These are phyloP conservation scores for Pseudozyma flocculosa DNA, from an alignment of 1,284 basidiomycete species.

Conservation along the genomic window DNA sequence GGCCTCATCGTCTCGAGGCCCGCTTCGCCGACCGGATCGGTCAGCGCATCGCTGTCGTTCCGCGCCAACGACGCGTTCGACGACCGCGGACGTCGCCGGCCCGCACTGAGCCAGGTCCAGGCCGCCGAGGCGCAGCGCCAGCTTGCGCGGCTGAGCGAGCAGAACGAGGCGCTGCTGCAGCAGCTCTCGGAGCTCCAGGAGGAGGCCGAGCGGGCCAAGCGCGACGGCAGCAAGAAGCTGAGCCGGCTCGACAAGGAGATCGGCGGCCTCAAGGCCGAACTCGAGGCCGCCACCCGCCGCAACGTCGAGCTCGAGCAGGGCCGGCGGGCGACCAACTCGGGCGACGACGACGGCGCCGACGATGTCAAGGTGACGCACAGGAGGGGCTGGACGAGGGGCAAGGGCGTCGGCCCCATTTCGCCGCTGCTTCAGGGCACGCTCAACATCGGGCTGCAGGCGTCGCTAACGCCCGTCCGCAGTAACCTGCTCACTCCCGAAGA, in stretches of 20 bases:
- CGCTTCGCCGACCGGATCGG: conserved; percentile 25
- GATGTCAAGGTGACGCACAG: too few relatives aligned
- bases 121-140: conserved; percentile 38
- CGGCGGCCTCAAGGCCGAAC: conserved; percentile 41
- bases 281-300: conserved; percentile 39
- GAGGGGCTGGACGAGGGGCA: too few relatives aligned
- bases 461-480: too few relatives aligned
- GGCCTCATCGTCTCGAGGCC: conserved; percentile 28
- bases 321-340: conserved; percentile 1
- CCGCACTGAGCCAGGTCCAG: conserved; percentile 20
- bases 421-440: too few relatives aligned
- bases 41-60: conserved; percentile 14
- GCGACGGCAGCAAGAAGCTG: conserved; percentile 36
- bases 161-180: conserved; percentile 44
- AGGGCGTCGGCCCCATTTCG: too few relatives aligned
- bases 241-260: conserved; percentile 43
- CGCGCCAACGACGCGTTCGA: conserved; percentile 3
- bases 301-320: conserved; percentile 40
- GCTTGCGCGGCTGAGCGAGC: conserved; percentile 37
- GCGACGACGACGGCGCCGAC: too few relatives aligned
- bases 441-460: too few relatives aligned
- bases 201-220: conserved; percentile 40
- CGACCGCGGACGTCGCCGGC: conserved; percentile 2
- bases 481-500: too few relatives aligned
- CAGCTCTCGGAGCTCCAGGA: conserved; percentile 46